Evolutionary conservation across 1,284 basidiomycete genomes (phyloP), one percentile per base, ranked within the genome.

Genomic region (Cystobasidiaceae sp.): DNA sequence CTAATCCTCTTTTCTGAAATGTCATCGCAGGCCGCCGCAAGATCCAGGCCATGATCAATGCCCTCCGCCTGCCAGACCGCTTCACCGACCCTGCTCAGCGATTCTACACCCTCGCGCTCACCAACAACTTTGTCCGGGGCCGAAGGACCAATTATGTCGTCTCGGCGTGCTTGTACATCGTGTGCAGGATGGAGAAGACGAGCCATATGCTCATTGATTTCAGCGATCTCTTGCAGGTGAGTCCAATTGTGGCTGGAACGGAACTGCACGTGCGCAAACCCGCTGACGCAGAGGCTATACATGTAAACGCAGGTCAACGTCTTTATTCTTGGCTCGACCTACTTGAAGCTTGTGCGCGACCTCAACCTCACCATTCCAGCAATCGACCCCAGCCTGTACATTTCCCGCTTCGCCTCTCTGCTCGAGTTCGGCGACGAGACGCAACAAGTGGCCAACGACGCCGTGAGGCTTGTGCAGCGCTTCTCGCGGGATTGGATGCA

Each of bases 161-260:
- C 28, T 94, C 93, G 0, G 88, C 93, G 50, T 99, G 96, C 76
- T 82, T 97, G 54, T 98, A 99, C 75, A 85, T 97, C 54, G 91
- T 93, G 6, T 96, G 93, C 75, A 80, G 96, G 63, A 86, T 93
- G 77, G 90, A 89, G 73, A 90, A 94, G 77, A 79, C 79, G 19
- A 90, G 88, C 0, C 91, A 94, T 75, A 98, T 98, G 96, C 85
- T 99, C 37, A 98, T 99, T 70, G 96, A 99, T 79, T 97, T 99
- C 75, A 90, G 89, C 15, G 93, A 96, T 74, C 80, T 92, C 28
- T 82, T 97, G 25, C 89, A 90, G 79, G 91, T 89, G 70, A 71
- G 81, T 73, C 6, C 6, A 68, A 58, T 57, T 17, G 52, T 57
- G 32, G 27, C 68, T 30, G 13, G 15, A 28, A 30, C n/a, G n/a